Evolutionary conservation across 2,329 filamentous ascomycete species (phyloP).

Genomic region (Trichophyton verrucosum): DNA sequence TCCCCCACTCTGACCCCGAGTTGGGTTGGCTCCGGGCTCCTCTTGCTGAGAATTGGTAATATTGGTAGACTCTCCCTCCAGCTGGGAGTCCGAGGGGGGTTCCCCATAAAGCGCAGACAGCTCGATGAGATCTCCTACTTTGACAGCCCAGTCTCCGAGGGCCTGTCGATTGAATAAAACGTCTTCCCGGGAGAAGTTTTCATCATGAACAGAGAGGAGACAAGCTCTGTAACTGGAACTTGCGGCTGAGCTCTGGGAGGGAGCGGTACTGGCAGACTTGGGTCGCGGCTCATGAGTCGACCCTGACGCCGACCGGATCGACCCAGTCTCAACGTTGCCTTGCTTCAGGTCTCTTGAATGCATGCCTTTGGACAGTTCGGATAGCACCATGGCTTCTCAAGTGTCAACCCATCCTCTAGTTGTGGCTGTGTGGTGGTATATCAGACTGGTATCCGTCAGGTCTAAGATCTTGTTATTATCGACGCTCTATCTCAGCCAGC

Average conservation of each 20-base stretch:
- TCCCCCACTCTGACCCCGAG: conserved; percentile 7
- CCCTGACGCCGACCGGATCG: conserved; percentile 10
- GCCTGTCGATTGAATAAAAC: conserved; percentile 65
- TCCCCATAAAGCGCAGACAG: conserved; percentile 39
- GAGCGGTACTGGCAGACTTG: conserved; percentile 17
- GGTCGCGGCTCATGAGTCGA: conserved; percentile 17
- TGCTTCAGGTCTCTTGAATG: not conserved
- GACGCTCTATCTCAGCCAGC: not conserved
- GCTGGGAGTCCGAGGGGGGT: conserved; percentile 15
- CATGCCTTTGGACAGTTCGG: conserved; percentile 1
- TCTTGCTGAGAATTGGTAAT: conserved; percentile 11
- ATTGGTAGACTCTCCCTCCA: conserved; percentile 21
- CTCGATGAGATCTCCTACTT: conserved; percentile 58
- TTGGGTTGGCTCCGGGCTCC: not conserved
- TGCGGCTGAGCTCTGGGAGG: conserved; percentile 17
- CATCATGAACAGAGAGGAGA: conserved; percentile 51
- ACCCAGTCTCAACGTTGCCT: not conserved
- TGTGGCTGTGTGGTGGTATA: not conserved
- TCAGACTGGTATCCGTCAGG: not conserved
- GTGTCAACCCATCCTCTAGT: not conserved
- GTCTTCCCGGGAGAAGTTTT: conserved; percentile 64
- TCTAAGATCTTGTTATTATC: not conserved
- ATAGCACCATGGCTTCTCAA: not conserved
- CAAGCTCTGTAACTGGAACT: conserved; percentile 28
- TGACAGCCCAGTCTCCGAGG: conserved; percentile 50